Percentiles rank a stretch among this genome's conserved stretches.
Conservation (phyloP, 2,329 filamentous ascomycete genomes). For the Cylindrodendrum hubeiense region DNA sequence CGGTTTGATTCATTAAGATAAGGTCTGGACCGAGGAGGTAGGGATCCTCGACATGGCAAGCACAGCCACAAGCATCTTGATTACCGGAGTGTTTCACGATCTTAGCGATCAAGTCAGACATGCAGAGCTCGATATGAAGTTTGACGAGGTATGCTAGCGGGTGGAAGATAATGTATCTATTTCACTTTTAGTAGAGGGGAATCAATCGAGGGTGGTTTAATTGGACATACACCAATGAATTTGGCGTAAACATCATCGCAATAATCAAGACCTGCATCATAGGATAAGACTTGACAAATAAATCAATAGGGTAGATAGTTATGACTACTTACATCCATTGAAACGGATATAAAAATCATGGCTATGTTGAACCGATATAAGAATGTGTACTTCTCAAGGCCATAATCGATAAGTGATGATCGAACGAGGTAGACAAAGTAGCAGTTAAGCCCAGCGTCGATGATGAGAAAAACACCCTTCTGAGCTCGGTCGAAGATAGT, state of each 20-base stretch:
- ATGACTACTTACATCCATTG: slow-evolving; percentile 47
- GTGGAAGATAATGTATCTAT: slow-evolving; percentile 42
- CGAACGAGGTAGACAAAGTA: slow-evolving; percentile 61
- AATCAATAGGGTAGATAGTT: background rate
- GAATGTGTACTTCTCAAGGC: slow-evolving; percentile 61
- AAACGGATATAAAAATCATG: slow-evolving; percentile 47
- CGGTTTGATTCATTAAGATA: background rate
- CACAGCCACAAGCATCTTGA: slow-evolving; percentile 35
- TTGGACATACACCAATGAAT: slow-evolving; percentile 39
- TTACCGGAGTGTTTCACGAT: slow-evolving; percentile 40
- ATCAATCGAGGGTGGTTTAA: background rate
- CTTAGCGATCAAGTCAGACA: slow-evolving; percentile 44
- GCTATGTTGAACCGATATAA: slow-evolving; percentile 54
- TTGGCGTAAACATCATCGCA: slow-evolving; percentile 39
- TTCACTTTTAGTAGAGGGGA: background rate
- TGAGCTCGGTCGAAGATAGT: slow-evolving; percentile 62
- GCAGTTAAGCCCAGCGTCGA: slow-evolving; percentile 60
- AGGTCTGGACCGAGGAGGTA: background rate
- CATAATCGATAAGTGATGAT: slow-evolving; percentile 58
- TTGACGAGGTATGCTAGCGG: slow-evolving; percentile 45
- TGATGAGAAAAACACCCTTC: slow-evolving; percentile 59
- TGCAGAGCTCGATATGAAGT: slow-evolving; percentile 43
- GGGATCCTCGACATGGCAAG: slow-evolving; percentile 34
- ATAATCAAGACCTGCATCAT: slow-evolving; percentile 38
- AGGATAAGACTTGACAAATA: slow-evolving; percentile 4